Conservation (phyloP, 2,329 filamentous ascomycete genomes). For the Aspergillus sp. region DNA sequence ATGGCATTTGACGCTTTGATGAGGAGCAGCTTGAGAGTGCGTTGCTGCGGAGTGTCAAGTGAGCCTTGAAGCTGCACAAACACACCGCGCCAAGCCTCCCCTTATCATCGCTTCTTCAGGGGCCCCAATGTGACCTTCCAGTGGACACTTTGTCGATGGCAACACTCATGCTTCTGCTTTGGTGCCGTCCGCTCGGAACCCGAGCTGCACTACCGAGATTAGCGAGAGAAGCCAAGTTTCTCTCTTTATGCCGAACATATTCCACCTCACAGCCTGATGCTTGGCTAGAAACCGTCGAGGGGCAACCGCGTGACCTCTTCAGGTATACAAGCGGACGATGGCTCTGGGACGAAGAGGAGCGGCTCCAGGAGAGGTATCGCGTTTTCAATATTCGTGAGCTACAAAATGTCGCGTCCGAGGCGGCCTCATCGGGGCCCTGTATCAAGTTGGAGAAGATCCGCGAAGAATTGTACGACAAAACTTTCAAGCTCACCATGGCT, state of each 20-base stretch:
- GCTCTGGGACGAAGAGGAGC: constrained; percentile 42
- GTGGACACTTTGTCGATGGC: neutral
- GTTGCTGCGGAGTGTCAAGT: neutral
- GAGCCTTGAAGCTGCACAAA: neutral
- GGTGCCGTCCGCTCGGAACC: neutral
- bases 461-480: constrained; percentile 45
- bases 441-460: constrained; percentile 42
- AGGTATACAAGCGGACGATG: constrained; percentile 40
- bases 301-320: constrained; percentile 27
- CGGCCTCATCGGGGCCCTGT: constrained; percentile 34
- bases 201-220: neutral
- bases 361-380: constrained; percentile 37
- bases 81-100: neutral
- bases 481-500: constrained; percentile 29
- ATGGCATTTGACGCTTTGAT: neutral
- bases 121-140: neutral
- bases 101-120: neutral
- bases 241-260: neutral
- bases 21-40: no score
- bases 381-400: constrained; percentile 43
- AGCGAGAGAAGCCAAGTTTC: neutral
- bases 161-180: neutral
- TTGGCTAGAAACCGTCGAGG: neutral
- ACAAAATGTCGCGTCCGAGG: constrained; percentile 34
- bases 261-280: neutral